Conservation (phyloP, 2,329 filamentous ascomycete species). For the Ascochyta lentis region DNA sequence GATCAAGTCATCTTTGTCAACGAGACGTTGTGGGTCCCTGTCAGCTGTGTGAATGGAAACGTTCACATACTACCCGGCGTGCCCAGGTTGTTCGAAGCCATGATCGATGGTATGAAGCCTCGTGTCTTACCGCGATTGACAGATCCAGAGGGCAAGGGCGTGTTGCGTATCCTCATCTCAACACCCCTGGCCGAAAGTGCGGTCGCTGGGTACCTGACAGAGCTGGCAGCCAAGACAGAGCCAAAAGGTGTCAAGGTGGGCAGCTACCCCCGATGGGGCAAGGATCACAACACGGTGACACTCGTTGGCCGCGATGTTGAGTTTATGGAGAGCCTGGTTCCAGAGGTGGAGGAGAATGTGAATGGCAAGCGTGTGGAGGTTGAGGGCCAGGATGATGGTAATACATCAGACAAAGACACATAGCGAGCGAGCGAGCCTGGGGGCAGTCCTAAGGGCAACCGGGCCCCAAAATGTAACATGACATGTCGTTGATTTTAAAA, state of each 20-base stretch:
- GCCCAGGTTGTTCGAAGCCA: conserved; percentile 78
- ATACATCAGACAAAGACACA: conserved; percentile 47
- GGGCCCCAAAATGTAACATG: conserved; percentile 12
- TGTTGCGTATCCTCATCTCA: conserved; percentile 78
- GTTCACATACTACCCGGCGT: conserved; percentile 92
- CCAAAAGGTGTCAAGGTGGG: conserved; percentile 87
- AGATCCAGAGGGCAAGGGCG: conserved; percentile 83
- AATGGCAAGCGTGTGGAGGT: conserved; percentile 71
- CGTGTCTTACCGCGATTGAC: conserved; percentile 71
- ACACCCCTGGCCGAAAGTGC: conserved; percentile 88
- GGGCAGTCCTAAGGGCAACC: conserved; percentile 10
- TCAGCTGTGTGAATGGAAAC: conserved; percentile 89
- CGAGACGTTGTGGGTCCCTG: conserved; percentile 88
- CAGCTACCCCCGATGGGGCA: conserved; percentile 92
- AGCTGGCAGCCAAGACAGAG: conserved; percentile 76
- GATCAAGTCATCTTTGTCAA: conserved; percentile 80
- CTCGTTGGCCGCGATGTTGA: conserved; percentile 78
- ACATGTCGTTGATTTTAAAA: conserved; percentile 32
- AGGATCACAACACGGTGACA: conserved; percentile 86
- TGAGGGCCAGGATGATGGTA: conserved; percentile 67
- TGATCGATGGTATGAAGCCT: conserved; percentile 80
- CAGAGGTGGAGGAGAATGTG: conserved; percentile 78
- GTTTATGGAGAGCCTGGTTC: conserved; percentile 78
- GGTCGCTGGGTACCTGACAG: conserved; percentile 81
- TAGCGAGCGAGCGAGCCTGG: conserved; percentile 36